phyloP scores from a whole-genome alignment of 805 yeast genomes.

The Wickerhamiella domercqiae region DNA sequence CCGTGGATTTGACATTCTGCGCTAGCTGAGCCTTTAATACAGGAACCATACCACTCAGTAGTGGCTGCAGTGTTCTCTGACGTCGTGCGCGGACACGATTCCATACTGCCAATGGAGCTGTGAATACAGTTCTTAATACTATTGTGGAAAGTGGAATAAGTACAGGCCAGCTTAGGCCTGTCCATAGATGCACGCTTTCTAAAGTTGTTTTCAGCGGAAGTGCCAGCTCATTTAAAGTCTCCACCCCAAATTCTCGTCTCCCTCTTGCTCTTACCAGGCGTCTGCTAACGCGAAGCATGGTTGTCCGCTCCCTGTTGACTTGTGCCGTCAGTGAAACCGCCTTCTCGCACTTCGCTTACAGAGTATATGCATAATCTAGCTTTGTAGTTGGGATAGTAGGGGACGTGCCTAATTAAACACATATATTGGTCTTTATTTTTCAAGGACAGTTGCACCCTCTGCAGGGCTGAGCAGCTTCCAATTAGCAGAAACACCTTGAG shows the following conservation, averaged over 20 bases:
- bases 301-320: too few relatives aligned
- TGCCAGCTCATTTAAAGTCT: constrained; percentile 8
- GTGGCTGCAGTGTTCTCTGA: constrained; percentile 58
- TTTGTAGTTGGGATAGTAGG: not conserved
- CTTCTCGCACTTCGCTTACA: not conserved
- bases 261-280: not conserved
- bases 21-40: constrained; percentile 43
- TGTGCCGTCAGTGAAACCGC: too few relatives aligned
- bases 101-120: constrained; percentile 62
- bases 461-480: constrained; percentile 84
- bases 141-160: constrained; percentile 63
- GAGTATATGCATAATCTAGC: not conserved
- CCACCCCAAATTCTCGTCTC: constrained; percentile 7
- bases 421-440: not conserved
- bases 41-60: constrained; percentile 62
- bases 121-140: constrained; percentile 45
- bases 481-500: constrained; percentile 50
- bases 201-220: constrained; percentile 14
- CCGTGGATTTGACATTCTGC: constrained; percentile 22
- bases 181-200: constrained; percentile 14
- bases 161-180: constrained; percentile 68
- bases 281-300: too few relatives aligned
- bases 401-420: not conserved
- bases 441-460: constrained; percentile 36
- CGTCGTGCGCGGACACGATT: constrained; percentile 55